Percentiles rank a stretch among this genome's conserved stretches.
Evolutionary conservation across 352 stramenopile species (phyloP).

Genomic region (Globisporangium emineosum): DNA sequence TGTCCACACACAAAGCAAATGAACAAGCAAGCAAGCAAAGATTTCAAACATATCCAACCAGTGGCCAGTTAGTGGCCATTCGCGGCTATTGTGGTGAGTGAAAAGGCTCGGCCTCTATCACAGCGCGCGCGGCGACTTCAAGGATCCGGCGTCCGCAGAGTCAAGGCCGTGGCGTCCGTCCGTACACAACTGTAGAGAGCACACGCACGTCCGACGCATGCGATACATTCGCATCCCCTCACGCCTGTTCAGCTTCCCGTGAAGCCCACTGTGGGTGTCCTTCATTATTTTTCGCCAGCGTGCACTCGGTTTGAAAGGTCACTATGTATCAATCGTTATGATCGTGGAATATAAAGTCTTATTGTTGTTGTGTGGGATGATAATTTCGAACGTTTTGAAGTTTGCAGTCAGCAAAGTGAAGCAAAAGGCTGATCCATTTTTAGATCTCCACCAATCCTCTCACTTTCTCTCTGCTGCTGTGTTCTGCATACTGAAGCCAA

Average conservation of each 20-base stretch:
- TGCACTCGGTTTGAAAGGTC: background rate
- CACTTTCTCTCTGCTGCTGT: background rate
- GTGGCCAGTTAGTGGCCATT: too few relatives aligned
- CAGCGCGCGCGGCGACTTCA: background rate
- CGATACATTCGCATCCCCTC: background rate
- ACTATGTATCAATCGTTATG: background rate
- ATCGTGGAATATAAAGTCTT: background rate
- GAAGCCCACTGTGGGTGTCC: background rate
- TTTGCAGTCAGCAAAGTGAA: background rate
- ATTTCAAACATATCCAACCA: too few relatives aligned
- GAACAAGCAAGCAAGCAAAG: too few relatives aligned
- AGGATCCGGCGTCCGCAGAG: background rate
- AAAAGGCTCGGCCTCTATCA: background rate
- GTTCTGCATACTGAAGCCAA: background rate
- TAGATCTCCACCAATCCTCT: background rate
- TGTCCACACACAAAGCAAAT: background rate
- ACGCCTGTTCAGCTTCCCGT: too few relatives aligned
- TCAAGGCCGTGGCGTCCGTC: background rate
- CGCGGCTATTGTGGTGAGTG: too few relatives aligned
- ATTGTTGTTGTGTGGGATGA: background rate
- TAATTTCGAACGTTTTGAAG: background rate
- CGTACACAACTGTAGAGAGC: background rate
- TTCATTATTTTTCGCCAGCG: background rate
- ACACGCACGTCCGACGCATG: background rate
- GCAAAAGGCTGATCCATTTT: background rate